Percentiles rank a stretch among this genome's conserved stretches.
These are phyloP conservation scores for Chalciporus chontae DNA, from an alignment of 768 basidiomycete species.

Conservation along the genomic window DNA sequence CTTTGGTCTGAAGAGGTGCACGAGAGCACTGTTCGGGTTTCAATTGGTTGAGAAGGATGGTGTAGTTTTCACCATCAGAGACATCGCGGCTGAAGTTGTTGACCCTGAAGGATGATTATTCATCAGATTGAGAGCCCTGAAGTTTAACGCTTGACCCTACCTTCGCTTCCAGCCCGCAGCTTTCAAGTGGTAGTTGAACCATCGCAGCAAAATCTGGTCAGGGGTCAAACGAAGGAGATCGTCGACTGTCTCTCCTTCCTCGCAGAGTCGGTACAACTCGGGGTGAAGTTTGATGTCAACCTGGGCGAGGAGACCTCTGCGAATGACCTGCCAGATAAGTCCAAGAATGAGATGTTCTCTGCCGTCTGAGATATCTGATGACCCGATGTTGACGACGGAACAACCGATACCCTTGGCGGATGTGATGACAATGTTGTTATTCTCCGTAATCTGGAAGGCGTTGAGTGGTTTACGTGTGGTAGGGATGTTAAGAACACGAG, in stretches of 20 bases:
- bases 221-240: conserved; percentile 91
- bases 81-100: conserved; percentile 98
- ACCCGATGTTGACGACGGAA: conserved; percentile 97
- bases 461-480: conserved; percentile 79
- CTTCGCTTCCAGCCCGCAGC: conserved; percentile 88
- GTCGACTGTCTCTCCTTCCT: conserved; percentile 96
- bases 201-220: conserved; percentile 94
- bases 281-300: conserved; percentile 99
- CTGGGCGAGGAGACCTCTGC: conserved; percentile 86
- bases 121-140: conserved; percentile 1
- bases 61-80: conserved; percentile 97
- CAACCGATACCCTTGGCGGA: conserved; percentile 98
- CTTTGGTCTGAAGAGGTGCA: conserved; percentile 83
- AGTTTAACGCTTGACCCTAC: conserved; percentile 35
- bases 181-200: conserved; percentile 99
- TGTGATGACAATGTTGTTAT: conserved; percentile 99
- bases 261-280: conserved; percentile 91
- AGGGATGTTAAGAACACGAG: conserved; percentile 94
- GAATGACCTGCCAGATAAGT: conserved; percentile 98
- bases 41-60: conserved; percentile 90
- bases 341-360: conserved; percentile 96
- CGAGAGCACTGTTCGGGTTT: conserved; percentile 91
- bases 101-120: conserved; percentile 51
- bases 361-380: conserved; percentile 87
- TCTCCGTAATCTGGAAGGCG: conserved; percentile 98